phyloP scores from a whole-genome alignment of 2,329 filamentous ascomycete species.

The Phoma sp. region DNA sequence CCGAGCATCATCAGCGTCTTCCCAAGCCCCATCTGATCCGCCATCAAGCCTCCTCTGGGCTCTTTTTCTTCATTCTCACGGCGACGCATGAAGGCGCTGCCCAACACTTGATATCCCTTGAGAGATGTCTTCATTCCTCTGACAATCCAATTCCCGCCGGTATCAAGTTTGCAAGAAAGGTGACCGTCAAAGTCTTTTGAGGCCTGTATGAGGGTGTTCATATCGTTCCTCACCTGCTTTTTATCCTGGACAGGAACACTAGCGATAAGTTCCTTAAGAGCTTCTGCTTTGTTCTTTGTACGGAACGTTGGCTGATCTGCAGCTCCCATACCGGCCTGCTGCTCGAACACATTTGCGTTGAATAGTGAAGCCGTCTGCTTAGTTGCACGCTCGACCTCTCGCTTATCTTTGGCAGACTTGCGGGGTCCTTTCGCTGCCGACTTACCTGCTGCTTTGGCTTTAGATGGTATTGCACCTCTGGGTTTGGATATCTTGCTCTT shows the following conservation, averaged over 20 bases:
- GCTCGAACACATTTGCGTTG: constrained; percentile 39
- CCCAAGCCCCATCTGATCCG: constrained; percentile 53
- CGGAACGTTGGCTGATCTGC: constrained; percentile 35
- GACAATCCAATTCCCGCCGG: constrained; percentile 52
- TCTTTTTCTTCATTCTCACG: constrained; percentile 52
- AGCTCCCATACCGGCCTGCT: constrained; percentile 35
- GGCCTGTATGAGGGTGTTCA: constrained; percentile 46
- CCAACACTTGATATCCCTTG: constrained; percentile 59
- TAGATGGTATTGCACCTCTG: constrained; percentile 2
- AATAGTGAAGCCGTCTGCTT: constrained; percentile 36
- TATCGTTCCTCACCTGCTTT: constrained; percentile 45
- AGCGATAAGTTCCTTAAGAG: constrained; percentile 50
- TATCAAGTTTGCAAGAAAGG: constrained; percentile 37
- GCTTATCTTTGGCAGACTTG: constrained; percentile 26
- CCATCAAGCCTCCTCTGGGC: constrained; percentile 52
- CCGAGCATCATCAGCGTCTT: constrained; percentile 51
- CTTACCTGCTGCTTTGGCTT: constrained; percentile 7
- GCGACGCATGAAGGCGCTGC: constrained; percentile 60
- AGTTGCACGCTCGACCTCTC: constrained; percentile 21
- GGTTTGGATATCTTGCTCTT: constrained; percentile 9
- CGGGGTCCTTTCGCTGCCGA: constrained; percentile 13
- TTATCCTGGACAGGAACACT: constrained; percentile 47
- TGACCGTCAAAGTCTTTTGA: constrained; percentile 52
- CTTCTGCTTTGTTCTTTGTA: constrained; percentile 35
- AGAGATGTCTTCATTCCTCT: constrained; percentile 57